Base-by-base conservation (phyloP, 768 basidiomycete species). In the Lactifluus hygrophoroides region DNA sequence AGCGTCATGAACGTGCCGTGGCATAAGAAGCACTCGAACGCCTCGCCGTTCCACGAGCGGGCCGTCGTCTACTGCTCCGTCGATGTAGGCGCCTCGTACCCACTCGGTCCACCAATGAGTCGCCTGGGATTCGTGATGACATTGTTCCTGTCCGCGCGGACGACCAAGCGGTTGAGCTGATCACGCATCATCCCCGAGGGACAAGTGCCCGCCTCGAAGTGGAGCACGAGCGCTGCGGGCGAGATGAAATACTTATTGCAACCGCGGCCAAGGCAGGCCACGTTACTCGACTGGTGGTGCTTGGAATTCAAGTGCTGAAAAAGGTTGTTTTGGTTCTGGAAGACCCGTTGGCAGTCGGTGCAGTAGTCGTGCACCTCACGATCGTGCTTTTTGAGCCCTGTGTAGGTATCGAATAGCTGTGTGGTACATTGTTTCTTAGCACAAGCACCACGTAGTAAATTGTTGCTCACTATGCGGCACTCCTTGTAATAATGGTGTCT, bases 21-120 rank as follows among this genome's bases (percentile, higher is more conserved):
- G 67, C 86, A 88, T 25, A 88, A 68, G 65, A 80, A 80, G 68
- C 86, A 88, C 68, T 88, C 84, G 67, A 75, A 88, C 5, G 62
- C 71, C 5, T 0, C 5, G 0, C 73, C 73, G 58, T 78, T 79
- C 72, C 72, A 78, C 13, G 78, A 72, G 27, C 61, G 68, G 3
- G 66, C 64, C 10, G 76, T 78, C 46, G 76, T 75, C 66, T 60
- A 67, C 14, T 11, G 16, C 16, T 2, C 21, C 23, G 11, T 13
- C 21, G 35, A 1, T 6, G n/a, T 0, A 11, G 43, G 58, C n/a
- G 58, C 45, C 34, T 55, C 27, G 43, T n/a, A 46, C 21, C 3
- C 34, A 2, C 35, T 35, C 0, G 54, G 58, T 6, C 54, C 54
- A 6, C 34, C 27, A 13, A 60, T n/a, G 9, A 56, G 16, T 5